A percentile compares a stretch with the other conserved stretches of the same genome.
Conservation (phyloP, 345 rosid genomes). For the Cardamine resedifolia region DNA sequence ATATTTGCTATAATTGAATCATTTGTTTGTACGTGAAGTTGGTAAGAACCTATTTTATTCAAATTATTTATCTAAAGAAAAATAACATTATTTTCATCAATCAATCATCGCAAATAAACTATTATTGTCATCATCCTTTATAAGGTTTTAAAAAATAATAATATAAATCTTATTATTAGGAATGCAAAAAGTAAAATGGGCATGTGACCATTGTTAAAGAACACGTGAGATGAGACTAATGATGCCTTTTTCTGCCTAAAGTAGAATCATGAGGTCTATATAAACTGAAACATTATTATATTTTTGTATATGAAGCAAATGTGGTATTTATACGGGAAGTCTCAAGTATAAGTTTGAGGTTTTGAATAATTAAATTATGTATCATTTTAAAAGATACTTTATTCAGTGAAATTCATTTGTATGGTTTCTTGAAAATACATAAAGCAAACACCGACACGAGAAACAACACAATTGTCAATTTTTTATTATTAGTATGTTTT, state of each 20-base stretch:
- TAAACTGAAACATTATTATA: not conserved
- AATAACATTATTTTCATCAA: not conserved
- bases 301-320: not conserved
- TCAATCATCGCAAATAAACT: not conserved
- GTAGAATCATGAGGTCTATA: slow-evolving; percentile 14
- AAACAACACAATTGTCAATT: not conserved
- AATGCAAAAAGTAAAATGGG: slow-evolving; percentile 1
- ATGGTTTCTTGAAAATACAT: not conserved
- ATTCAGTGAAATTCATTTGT: not conserved
- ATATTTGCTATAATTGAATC: not conserved
- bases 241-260: slow-evolving; percentile 8
- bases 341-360: not conserved
- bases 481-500: not conserved
- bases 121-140: not conserved
- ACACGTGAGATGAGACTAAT: slow-evolving; percentile 27
- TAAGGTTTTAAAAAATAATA: not conserved
- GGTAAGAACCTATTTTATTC: not conserved
- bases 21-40: not conserved
- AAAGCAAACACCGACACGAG: not conserved
- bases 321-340: not conserved
- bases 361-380: not conserved
- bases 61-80: not conserved
- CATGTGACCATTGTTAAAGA: slow-evolving; percentile 21
- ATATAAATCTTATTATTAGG: not conserved
- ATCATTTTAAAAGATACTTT: not conserved